Evolutionary conservation across 139 green algal genomes (phyloP), one percentile per base, ranked within the genome.

Genomic region (Astrephomene gubernaculifera): DNA sequence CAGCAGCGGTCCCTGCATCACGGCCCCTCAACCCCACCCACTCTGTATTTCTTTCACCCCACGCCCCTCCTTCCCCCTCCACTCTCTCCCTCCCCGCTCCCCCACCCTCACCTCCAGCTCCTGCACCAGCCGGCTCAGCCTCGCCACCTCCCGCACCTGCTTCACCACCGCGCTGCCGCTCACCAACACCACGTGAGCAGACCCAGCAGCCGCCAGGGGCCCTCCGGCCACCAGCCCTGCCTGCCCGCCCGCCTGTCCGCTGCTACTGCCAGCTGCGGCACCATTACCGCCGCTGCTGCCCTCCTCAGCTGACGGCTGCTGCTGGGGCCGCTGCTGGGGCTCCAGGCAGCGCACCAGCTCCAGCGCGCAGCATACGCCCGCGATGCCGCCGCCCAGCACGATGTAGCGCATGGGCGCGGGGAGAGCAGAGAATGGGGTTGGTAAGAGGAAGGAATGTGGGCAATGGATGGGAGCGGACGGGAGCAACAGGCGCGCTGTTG

Each of bases 321-420:
- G 94, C 92, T 1, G 97, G 86, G 1, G 97, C 65, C 22, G 65
- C 65, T 73, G 65, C 35, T 73, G 29, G 31, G 14, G 65, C 12
- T 25, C 22, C n/a, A 83, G 76, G 57, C 95, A 79, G 31, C 91
- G 86, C 69, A 88, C 92, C 4, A 98, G 89, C 83, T 97, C 93
- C 53, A 96, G 89, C 1, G 89, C 94, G 83, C 94, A 97, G 79
- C 90, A 96, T 8, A 96, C 90, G 22, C 95, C 95, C 25, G 93
- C 94, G 36, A 98, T 93, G 43, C 95, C 95, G 1, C 93, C 95
- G 6, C 95, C 95, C 17, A 98, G 43, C 0, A 98, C 92, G 0
- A 98, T 90, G 39, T 89, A 81, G 29, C 70, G 67, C 87, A 91
- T 87, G 9, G n/a, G n/a, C n/a, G n/a, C n/a, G n/a, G n/a, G n/a